A percentile compares a stretch with the other conserved stretches of the same genome.
Evolutionary conservation across 2,329 filamentous ascomycete species (phyloP).

Genomic region (Tetracladium maxilliforme): DNA sequence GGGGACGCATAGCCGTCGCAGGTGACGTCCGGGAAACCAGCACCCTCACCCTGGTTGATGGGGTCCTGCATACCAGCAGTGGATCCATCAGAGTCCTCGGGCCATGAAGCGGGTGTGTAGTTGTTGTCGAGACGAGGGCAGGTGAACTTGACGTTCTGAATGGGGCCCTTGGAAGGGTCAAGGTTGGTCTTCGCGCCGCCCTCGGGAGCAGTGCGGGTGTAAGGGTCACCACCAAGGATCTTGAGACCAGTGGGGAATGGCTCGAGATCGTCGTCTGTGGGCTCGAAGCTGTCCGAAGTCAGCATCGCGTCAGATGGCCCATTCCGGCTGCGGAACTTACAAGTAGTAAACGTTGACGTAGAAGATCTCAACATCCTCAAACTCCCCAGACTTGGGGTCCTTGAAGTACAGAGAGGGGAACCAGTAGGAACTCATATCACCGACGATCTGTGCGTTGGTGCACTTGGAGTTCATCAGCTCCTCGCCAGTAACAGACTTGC

Average conservation of each 20-base stretch:
- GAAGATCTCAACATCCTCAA: constrained; percentile 27
- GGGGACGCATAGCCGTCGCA: constrained; percentile 50
- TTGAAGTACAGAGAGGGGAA: constrained; percentile 5
- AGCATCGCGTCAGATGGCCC: constrained; percentile 13
- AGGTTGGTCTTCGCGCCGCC: constrained; percentile 32
- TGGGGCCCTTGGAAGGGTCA: constrained; percentile 32
- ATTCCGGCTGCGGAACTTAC: constrained; percentile 19
- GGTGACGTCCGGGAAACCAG: constrained; percentile 55
- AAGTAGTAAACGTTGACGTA: constrained; percentile 72
- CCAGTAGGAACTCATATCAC: constrained; percentile 9
- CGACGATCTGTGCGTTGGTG: constrained; percentile 8
- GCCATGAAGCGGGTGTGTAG: constrained; percentile 36
- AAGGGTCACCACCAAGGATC: too few relatives aligned
- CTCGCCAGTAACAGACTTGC: constrained; percentile 6
- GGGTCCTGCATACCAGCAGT: constrained; percentile 38
- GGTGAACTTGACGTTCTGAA: constrained; percentile 42
- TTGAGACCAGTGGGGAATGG: too few relatives aligned
- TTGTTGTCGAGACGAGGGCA: constrained; percentile 39
- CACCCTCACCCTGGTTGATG: constrained; percentile 36
- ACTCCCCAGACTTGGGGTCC: not conserved
- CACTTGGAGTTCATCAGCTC: constrained; percentile 4
- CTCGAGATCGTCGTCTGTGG: constrained; percentile 51
- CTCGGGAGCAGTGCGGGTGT: constrained; percentile 24
- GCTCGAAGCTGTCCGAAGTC: constrained; percentile 45
- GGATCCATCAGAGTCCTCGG: constrained; percentile 35